Base-by-base conservation (phyloP, 306 rosid species). In the Datisca glomerata region DNA sequence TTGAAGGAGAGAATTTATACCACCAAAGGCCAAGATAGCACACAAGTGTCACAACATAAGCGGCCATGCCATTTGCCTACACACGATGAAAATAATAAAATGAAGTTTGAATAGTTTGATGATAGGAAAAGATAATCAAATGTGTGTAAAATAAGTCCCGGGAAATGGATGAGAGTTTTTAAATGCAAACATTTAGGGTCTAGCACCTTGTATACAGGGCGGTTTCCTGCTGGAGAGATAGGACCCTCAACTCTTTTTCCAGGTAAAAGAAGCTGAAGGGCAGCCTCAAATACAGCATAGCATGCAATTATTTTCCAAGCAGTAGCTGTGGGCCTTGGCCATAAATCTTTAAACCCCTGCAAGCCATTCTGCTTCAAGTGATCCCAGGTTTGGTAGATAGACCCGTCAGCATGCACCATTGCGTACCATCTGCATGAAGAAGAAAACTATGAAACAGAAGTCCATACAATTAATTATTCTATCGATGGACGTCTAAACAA, bases 1-100 rank as follows among this genome's bases (percentile, higher is more conserved):
- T 25, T n/a, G 6, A 32, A 12, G 4, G 41, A 45, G 44, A 53
- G 43, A 41, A 37, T 24, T 37, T 68, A 63, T 47, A 83, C 85
- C 95, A 68, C 98, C 98, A 89, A 57, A 89, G 86, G 38, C 68
- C 79, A 56, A 72, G 18, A 41, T 89, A 80, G 21, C 95, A 74
- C 45, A 61, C 21, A 63, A 89, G 45, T 2, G 97, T 89, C 61
- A 83, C 72, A 18, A 64, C 18, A 57, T 89, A 89, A 4, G 98
- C 91, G 0, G 67, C 66, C 46, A 84, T 41, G 20, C 98, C 98
- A 51, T 89, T 89, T 6, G 86, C 98, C 97, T 86, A 69, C 33
- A 22, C 62, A 62, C 3, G 39, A 38, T 49, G 23, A 48, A 21
- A 10, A 1, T 43, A 17, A 29, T 23, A 20, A 43, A 40, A 19